A percentile compares a stretch with the other conserved stretches of the same genome.
Evolutionary conservation across 2,329 filamentous ascomycete species (phyloP).

Genomic region (Coniochaeta ligniaria): DNA sequence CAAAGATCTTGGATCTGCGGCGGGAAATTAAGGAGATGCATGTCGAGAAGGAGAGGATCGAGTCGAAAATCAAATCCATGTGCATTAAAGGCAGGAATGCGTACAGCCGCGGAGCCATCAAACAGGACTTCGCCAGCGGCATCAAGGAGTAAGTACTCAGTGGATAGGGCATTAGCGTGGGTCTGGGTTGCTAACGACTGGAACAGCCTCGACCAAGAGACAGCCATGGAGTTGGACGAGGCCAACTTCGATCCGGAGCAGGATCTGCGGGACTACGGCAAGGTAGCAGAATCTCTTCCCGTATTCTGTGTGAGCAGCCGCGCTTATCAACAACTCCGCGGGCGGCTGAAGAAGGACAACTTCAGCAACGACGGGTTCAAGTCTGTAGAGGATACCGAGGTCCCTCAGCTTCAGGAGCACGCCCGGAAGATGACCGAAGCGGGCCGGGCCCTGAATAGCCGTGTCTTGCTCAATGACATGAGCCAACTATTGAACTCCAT

Average conservation of each 20-base stretch:
- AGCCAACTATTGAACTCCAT: slow-evolving; percentile 16
- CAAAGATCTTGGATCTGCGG: slow-evolving; percentile 1
- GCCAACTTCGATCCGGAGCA: slow-evolving; percentile 45
- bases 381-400: slow-evolving; percentile 45
- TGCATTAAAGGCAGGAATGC: slow-evolving; percentile 51
- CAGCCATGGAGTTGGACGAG: slow-evolving; percentile 41
- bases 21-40: slow-evolving; percentile 18
- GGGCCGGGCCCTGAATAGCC: slow-evolving; percentile 11
- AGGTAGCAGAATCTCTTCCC: slow-evolving; percentile 45
- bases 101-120: slow-evolving; percentile 48
- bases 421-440: slow-evolving; percentile 45
- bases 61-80: slow-evolving; percentile 21
- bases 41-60: slow-evolving; percentile 8
- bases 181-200: not conserved
- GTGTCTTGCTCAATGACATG: slow-evolving; percentile 15
- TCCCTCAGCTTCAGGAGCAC: slow-evolving; percentile 51
- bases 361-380: slow-evolving; percentile 41
- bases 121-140: slow-evolving; percentile 52
- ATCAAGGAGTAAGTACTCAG: slow-evolving; percentile 40
- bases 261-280: slow-evolving; percentile 50
- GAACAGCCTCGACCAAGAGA: slow-evolving; percentile 44
- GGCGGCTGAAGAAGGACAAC: slow-evolving; percentile 44
- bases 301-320: slow-evolving; percentile 60
- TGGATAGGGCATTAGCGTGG: not conserved
- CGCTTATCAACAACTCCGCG: slow-evolving; percentile 56